phyloP scores from a whole-genome alignment of 164 flowering plant genomes.

The Umbellularia californica region DNA sequence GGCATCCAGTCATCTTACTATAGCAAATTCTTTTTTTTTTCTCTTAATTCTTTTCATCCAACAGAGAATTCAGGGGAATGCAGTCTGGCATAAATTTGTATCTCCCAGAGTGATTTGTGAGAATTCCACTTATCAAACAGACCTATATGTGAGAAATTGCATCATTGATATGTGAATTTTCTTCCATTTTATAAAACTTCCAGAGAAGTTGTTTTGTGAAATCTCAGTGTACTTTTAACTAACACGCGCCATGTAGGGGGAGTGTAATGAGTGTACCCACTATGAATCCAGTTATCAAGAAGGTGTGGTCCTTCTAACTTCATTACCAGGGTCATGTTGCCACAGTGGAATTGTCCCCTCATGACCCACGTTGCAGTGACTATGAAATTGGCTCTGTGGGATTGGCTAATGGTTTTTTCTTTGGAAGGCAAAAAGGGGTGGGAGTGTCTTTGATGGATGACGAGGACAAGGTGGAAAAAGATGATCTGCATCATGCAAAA shows the following conservation, averaged over 20 bases:
- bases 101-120: too few species aligned
- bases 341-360: neutral
- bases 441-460: conserved; percentile 8
- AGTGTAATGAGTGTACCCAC: neutral
- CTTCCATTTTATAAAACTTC: neutral
- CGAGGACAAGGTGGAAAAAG: conserved; percentile 9
- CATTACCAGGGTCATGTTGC: neutral
- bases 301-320: neutral
- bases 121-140: neutral
- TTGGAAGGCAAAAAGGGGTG: neutral
- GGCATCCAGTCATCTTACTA: neutral
- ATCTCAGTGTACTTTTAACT: too few species aligned
- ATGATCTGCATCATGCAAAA: conserved; percentile 4
- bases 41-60: too few species aligned
- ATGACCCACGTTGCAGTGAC: neutral
- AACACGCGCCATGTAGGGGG: neutral
- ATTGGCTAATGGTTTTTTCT: neutral
- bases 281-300: neutral
- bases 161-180: too few species aligned
- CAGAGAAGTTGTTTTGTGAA: too few species aligned
- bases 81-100: too few species aligned
- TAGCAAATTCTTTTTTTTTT: too few species aligned
- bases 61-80: too few species aligned
- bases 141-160: neutral
- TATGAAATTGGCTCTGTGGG: neutral